Base-by-base conservation (phyloP, 2,329 filamentous ascomycete genomes). In the Chaetomiaceae sp. region DNA sequence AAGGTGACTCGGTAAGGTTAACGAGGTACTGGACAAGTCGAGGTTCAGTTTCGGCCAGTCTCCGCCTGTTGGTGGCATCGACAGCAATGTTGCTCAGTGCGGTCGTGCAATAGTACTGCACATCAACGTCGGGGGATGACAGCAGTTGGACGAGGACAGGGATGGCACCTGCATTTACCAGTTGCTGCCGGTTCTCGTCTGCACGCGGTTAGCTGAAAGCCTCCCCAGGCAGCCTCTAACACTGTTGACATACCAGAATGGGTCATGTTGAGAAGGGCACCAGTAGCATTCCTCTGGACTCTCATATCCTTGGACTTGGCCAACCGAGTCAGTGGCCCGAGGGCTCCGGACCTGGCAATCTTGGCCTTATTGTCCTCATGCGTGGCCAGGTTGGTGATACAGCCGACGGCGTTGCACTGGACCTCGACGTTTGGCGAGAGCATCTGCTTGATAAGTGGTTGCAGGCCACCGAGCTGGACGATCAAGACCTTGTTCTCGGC, bases 291-390 rank as follows among this genome's bases (percentile, higher is more conserved):
- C 58, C 93, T 82, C 73, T 99, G 93, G 42, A 99, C 93, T 50
- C 93, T 84, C 93, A 97, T 97, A 64, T 99, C 93, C 70, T 95
- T 92, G 19, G 93, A 97, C 71, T 96, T 97, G 55, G 93, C 93
- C 51, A 99, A 75, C 57, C 88, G 82, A 40, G 93, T 99, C 60
- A 99, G 74, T 8, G 93, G 93, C 7, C 87, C 89, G 50, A 99
- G 77, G 48, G 93, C 93, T 52, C 93, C 93, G 3, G 93, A 99
- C 55, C 89, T 83, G 60, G 93, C 93, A 68, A 99, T 99, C 73
- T 95, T 96, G 52, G 93, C 91, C 74, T 99, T 99, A 74, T 99
- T 99, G 62, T 97, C 93, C 72, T 99, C 93, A 65, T 99, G 93
- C 3, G 93, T 99, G 48, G 93, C 93, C 50, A 99, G 73, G 66